Conservation (phyloP, 768 basidiomycete genomes). For the Tulasnella sp. region DNA sequence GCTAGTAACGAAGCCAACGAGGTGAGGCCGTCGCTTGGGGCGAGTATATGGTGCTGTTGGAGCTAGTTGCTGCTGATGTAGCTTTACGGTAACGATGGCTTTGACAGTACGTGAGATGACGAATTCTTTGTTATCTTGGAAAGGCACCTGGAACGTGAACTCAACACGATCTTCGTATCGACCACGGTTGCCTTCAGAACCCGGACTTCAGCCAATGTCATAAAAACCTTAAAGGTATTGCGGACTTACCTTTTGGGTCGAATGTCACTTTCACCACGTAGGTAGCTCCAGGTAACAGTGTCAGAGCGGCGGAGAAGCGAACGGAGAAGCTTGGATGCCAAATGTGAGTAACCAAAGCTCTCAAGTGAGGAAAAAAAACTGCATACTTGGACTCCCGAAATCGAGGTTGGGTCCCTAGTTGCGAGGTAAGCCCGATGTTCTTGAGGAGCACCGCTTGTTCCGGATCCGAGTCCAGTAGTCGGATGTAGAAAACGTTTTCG, state of each 20-base stretch:
- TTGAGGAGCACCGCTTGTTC: background rate
- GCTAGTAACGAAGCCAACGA: conserved; percentile 43
- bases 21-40: background rate
- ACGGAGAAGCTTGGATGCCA: conserved; percentile 1
- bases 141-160: conserved; percentile 14
- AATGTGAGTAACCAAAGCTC: background rate
- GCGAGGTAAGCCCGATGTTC: background rate
- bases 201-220: background rate
- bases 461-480: background rate
- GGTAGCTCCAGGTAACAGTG: background rate
- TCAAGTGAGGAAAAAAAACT: no score
- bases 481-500: background rate
- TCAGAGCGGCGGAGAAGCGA: background rate
- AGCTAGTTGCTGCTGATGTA: conserved; percentile 54
- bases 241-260: conserved; percentile 13
- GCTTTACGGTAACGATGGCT: conserved; percentile 18
- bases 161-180: conserved; percentile 34
- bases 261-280: conserved; percentile 23
- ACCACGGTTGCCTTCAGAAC: conserved; percentile 8
- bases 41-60: conserved; percentile 52
- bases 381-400: conserved; percentile 10
- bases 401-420: background rate
- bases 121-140: conserved; percentile 6
- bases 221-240: no score
- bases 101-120: conserved; percentile 8